Base-by-base conservation (phyloP, 306 rosid genomes). In the Malus sylvestris region DNA sequence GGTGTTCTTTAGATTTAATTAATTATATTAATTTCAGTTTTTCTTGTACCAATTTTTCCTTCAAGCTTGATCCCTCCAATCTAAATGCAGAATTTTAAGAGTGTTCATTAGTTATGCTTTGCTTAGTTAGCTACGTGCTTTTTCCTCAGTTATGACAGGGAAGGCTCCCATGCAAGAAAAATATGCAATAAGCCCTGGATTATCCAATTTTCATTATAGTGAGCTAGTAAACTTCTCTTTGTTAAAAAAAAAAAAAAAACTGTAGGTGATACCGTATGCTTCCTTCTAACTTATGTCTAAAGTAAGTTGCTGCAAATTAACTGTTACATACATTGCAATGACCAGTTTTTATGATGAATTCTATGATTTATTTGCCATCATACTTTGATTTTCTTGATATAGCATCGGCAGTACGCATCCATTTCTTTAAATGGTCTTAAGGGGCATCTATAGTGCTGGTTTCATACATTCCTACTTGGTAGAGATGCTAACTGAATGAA, bases 1-100 rank as follows among this genome's bases (percentile, higher is more conserved):
- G 99, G 99, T 95, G 29, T 72, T 77, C 45, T 42, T 25, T 55
- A 67, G 46, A 5, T 51, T 44, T 76, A 45, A 10, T 57, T 29
- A 9, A 0, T 23, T 63, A 8, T 13, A 25, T 59, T 20, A 58
- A 10, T 23, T 78, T 30, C 18, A 40, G 14, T 40, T 52, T 52
- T 19, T 25, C 75, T 63, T 25, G 2, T 68, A 68, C 58, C 12
- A 15, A 49, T 49, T 29, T 45, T 73, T 71, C 57, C 18, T 73
- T 49, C 25, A 45, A n/a, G 70, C 70, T 53, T 74, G 66, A 23
- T 49, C 44, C 25, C 18, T 30, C 42, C 42, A 7, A 9, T 38
- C 40, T 33, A 42, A 7, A 18, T 32, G 68, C 68, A 3, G 77
- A 60, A 22, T 22, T 30, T 29, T 57, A 35, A 3, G 55, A 23